Conservation (phyloP, 2,329 filamentous ascomycete genomes). For the Hypoxylon sp. region DNA sequence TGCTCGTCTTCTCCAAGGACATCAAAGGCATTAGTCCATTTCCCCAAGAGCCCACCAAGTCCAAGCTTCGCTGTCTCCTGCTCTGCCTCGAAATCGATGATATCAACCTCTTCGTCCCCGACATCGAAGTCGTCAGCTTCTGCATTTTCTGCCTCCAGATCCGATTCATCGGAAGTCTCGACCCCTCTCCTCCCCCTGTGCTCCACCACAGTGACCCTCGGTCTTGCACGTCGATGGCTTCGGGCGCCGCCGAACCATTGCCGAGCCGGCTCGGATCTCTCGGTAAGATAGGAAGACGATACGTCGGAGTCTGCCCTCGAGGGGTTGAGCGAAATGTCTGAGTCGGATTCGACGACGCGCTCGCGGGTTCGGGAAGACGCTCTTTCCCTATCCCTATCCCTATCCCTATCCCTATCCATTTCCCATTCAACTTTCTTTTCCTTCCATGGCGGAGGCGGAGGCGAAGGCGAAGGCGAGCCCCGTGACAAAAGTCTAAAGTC, state of each 20-base stretch:
- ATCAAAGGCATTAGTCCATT: constrained; percentile 29
- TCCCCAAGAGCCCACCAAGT: constrained; percentile 17
- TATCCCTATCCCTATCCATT: too few relatives aligned
- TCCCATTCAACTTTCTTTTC: too few relatives aligned
- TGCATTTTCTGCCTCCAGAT: background rate
- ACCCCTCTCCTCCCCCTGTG: background rate
- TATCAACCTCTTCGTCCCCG: constrained; percentile 23
- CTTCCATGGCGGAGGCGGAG: background rate
- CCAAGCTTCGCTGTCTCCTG: constrained; percentile 11
- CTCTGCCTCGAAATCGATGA: constrained; percentile 36
- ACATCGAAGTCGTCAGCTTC: background rate
- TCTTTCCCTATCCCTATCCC: too few relatives aligned
- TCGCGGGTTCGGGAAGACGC: background rate
- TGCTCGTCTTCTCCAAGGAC: background rate
- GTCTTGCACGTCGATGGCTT: background rate
- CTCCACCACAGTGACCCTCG: background rate
- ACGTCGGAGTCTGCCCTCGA: background rate
- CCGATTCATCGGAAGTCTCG: background rate
- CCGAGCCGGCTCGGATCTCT: background rate
- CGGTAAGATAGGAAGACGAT: background rate
- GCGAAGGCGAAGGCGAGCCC: background rate
- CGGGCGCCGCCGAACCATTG: background rate
- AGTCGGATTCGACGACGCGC: background rate
- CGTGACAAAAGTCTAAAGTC: background rate
- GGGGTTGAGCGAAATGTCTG: background rate